Conservation (phyloP, 192 early-diverging fungal genomes). For the Backusella parvicylindrica region DNA sequence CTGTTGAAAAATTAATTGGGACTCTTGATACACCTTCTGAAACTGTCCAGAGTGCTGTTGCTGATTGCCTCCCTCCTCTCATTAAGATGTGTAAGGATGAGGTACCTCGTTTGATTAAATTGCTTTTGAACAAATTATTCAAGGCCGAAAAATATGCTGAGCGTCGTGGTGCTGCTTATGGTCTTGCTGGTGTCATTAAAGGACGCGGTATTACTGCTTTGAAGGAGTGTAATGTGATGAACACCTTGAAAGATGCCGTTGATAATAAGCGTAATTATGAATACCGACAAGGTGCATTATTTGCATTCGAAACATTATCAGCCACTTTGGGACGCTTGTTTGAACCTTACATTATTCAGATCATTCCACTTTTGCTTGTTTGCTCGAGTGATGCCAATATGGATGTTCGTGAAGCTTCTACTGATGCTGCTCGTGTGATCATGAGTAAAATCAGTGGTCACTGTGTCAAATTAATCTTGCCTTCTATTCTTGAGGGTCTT, state of each 20-base stretch:
- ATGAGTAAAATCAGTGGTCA: slow-evolving; percentile 95
- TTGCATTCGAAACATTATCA: slow-evolving; percentile 91
- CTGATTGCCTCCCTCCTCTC: slow-evolving; percentile 90
- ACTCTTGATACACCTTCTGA: slow-evolving; percentile 93
- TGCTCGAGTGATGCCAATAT: slow-evolving; percentile 83
- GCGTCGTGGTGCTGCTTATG: slow-evolving; percentile 93
- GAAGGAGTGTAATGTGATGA: slow-evolving; percentile 82
- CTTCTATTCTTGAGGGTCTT: slow-evolving; percentile 82
- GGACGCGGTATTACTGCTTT: slow-evolving; percentile 85
- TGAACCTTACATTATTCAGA: slow-evolving; percentile 95
- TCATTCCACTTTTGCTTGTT: slow-evolving; percentile 81
- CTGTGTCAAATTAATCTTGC: slow-evolving; percentile 95
- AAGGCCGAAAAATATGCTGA: slow-evolving; percentile 75
- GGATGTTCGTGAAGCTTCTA: slow-evolving; percentile 88
- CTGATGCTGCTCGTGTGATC: slow-evolving; percentile 85
- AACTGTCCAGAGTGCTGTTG: slow-evolving; percentile 89
- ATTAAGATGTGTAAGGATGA: slow-evolving; percentile 68
- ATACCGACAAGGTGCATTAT: slow-evolving; percentile 87
- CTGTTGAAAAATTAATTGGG: slow-evolving; percentile 84
- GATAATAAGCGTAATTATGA: slow-evolving; percentile 74
- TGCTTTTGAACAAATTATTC: slow-evolving; percentile 68
- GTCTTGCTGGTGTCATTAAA: slow-evolving; percentile 91
- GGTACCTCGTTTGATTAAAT: slow-evolving; percentile 55
- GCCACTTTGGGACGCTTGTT: slow-evolving; percentile 85
- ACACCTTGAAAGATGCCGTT: slow-evolving; percentile 72